Evolutionary conservation across 805 yeast genomes (phyloP), one percentile per base, ranked within the genome.

Genomic region (Yamadazyma sp.): DNA sequence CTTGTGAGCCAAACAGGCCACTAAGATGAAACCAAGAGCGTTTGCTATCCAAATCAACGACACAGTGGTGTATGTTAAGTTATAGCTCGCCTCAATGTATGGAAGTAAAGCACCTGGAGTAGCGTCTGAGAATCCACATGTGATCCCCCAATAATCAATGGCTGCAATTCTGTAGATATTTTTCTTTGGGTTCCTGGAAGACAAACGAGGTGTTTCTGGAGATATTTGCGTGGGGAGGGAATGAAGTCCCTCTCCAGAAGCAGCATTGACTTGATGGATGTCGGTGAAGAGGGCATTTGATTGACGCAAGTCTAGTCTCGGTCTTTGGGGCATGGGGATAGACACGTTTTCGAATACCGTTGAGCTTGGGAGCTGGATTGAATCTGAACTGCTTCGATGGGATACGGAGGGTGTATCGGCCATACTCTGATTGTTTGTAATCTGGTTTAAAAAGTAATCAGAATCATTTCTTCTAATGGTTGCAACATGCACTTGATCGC

Each of bases 61-160:
- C 2, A 77, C 81, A n/a, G 73, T 48, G 2, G 80, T 65, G 48
- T 78, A 78, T 13, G 59, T 59, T 37, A 78, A 63, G 23, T 50
- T 37, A 49, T 77, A 79, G 49, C 70, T 64, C 4, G 38, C 51
- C 46, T 79, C 83, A 26, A 79, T 73, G 28, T 61, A 57, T 5
- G 81, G 82, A 35, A 79, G 55, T n/a, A 79, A 54, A 0, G 82
- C 80, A 41, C 84, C 84, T 1, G 80, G 74, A 10, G 78, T 75
- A 40, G 79, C 79, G 49, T 79, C 84, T 18, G 69, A 51, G 46
- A 74, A 53, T 1, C 82, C 82, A 8, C 53, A 45, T 2, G 63
- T 46, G 28, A 71, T 54, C 7, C 57, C 53, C 74, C 77, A 75
- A 4, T 54, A 4, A 21, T 71, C 56, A 9, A 64, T 51, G 7